A percentile compares a stretch with the other conserved stretches of the same genome.
Conservation (phyloP, 306 rosid species). For the Vigna unguiculata region DNA sequence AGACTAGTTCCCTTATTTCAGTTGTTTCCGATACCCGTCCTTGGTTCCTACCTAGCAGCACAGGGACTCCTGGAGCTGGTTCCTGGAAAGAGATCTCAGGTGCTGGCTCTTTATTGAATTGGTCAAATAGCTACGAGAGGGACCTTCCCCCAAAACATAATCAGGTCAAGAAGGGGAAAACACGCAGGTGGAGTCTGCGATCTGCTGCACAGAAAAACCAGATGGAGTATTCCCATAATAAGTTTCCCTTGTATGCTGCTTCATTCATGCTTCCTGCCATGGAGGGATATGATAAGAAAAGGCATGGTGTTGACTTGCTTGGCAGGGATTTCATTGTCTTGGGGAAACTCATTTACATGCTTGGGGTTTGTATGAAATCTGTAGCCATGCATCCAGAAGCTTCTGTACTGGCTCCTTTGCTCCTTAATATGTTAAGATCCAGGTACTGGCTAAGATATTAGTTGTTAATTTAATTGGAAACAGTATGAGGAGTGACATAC, state of each 20-base stretch:
- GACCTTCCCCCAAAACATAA: constrained; percentile 75
- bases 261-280: constrained; percentile 98
- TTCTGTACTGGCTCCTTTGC: constrained; percentile 73
- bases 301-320: constrained; percentile 94
- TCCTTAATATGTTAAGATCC: constrained; percentile 83
- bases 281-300: constrained; percentile 91
- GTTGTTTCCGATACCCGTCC: constrained; percentile 77
- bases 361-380: constrained; percentile 94
- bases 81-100: constrained; percentile 85
- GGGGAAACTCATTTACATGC: constrained; percentile 90
- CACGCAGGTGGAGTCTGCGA: constrained; percentile 79
- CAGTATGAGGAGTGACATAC: constrained; percentile 24
- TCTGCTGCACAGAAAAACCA: constrained; percentile 55
- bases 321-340: constrained; percentile 88
- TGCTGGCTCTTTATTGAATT: constrained; percentile 70
- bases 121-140: constrained; percentile 89
- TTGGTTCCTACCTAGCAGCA: constrained; percentile 89
- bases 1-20: constrained; percentile 67
- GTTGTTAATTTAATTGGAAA: constrained; percentile 34
- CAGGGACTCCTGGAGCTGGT: constrained; percentile 80
- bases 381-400: constrained; percentile 98
- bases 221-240: constrained; percentile 79
- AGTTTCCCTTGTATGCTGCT: constrained; percentile 93
- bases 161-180: constrained; percentile 80
- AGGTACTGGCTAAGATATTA: constrained; percentile 61